These are phyloP conservation scores for Albizia julibrissin DNA, from an alignment of 306 rosid genomes.

Conservation along the genomic window DNA sequence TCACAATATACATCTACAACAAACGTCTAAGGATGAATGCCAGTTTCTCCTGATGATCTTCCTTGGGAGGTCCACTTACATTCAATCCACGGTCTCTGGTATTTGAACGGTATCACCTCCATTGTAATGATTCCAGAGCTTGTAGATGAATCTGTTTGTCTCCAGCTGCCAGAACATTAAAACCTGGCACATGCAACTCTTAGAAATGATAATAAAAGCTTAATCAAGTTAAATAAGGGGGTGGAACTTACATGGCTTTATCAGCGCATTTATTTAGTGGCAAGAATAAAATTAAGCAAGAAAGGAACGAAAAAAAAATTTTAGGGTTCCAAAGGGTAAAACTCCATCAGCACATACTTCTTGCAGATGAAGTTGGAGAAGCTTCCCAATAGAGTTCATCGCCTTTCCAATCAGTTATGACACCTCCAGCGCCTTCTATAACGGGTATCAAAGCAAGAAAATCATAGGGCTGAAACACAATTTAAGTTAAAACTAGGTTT, in stretches of 20 bases:
- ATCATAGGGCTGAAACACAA: conserved; percentile 81
- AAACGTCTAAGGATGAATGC: not conserved
- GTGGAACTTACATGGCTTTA: not conserved
- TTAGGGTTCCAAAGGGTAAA: not conserved
- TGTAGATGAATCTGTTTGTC: conserved; percentile 75
- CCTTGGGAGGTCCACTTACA: not conserved
- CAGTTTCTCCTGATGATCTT: not conserved
- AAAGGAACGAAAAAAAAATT: not conserved
- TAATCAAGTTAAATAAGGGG: not conserved
- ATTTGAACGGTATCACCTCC: conserved; percentile 48
- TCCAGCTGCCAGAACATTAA: conserved; percentile 88
- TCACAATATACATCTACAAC: not conserved
- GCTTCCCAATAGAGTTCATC: conserved; percentile 82
- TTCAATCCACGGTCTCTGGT: not conserved
- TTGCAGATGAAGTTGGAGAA: conserved; percentile 61
- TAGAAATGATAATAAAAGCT: conserved; percentile 12
- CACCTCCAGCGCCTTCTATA: conserved; percentile 94
- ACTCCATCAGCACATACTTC: conserved; percentile 50
- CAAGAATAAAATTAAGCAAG: conserved; percentile 17
- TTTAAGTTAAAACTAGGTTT: not conserved
- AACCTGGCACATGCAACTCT: conserved; percentile 52
- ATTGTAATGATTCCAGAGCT: conserved; percentile 67
- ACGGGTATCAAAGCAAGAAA: conserved; percentile 86
- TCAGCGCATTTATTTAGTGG: conserved; percentile 9
- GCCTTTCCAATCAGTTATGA: conserved; percentile 96